Base-by-base conservation (phyloP, 495 filamentous ascomycete genomes). In the Rostrohypoxylon terebratum region DNA sequence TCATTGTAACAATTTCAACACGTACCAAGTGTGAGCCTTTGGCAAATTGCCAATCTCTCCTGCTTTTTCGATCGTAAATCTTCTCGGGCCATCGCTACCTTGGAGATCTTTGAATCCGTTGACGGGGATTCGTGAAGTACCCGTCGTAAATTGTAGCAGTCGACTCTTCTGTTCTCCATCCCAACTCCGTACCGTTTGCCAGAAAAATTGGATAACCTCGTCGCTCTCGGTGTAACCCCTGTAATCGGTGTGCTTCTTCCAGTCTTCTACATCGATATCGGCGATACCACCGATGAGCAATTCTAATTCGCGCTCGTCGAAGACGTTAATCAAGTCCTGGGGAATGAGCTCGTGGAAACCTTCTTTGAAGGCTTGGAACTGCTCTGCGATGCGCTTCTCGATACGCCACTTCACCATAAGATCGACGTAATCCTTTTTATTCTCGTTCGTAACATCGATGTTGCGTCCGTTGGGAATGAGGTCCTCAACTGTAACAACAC, bases 191-290 rank as follows among this genome's bases (percentile, higher is more conserved):
- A 99, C 84, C 61, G 93, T 95, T 86, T 97, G 96, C 96, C 96
- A 99, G 88, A 99, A 99, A 83, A 94, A 94, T 79, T 92, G 90
- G 72, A 99, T 96, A 33, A 98, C 96, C 77, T 97, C 93, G 79
- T 98, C 96, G 59, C 88, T 90, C 81, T 99, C 96, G 42, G 97
- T 97, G 84, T 99, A 99, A n/a, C 96, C 96, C 67, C 96, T 90
- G 83, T 99, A 99, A 78, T 99, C 96, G n/a, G 96, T 99, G 83
- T 99, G 96, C 84, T 99, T 99, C 90, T 99, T 99, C 96, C 96
- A 99, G 81, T 99, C 96, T 54, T 98, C 96, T 18, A 99, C 96
- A 76, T 99, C 96, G 74, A 99, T 99, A 79, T 99, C 96, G 48
- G 96, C 96, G 77, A 99, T 99, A 86, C 96, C 96, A 69, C 96